phyloP scores from a whole-genome alignment of 768 basidiomycete species.

The Tremella yokohamensis region DNA sequence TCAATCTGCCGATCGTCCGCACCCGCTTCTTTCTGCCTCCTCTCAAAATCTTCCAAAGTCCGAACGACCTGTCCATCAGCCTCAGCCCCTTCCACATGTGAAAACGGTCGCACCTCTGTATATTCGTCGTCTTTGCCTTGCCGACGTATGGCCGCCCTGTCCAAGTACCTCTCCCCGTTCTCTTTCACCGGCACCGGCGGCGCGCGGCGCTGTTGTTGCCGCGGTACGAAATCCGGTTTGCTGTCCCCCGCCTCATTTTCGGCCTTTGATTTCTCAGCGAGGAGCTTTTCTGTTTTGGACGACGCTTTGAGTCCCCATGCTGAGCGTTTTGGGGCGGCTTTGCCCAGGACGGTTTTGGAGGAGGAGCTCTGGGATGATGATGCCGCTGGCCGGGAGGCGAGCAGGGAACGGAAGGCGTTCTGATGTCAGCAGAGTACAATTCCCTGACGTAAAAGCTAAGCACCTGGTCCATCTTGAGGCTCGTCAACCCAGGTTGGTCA shows the following conservation, averaged over 20 bases:
- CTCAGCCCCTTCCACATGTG: background rate
- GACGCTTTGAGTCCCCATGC: constrained; percentile 4
- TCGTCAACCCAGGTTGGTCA: too few relatives aligned
- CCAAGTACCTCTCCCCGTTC: constrained; percentile 44
- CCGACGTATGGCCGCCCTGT: constrained; percentile 48
- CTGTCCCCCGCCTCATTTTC: constrained; percentile 21
- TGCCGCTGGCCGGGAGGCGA: background rate
- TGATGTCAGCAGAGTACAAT: background rate
- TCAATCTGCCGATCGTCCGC: constrained; percentile 65
- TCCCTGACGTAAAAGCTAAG: too few relatives aligned
- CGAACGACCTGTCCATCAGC: constrained; percentile 63
- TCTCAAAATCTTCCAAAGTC: constrained; percentile 76
- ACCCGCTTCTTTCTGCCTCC: constrained; percentile 57
- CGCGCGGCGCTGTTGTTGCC: constrained; percentile 33
- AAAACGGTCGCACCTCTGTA: constrained; percentile 24
- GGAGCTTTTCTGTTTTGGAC: background rate
- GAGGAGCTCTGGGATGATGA: background rate
- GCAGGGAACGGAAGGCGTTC: constrained; percentile 1
- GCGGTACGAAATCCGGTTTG: constrained; percentile 34
- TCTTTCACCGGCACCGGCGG: constrained; percentile 18
- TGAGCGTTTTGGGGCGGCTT: background rate
- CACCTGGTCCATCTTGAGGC: too few relatives aligned
- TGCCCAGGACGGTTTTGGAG: background rate
- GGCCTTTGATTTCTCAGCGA: constrained; percentile 4
- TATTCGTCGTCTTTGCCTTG: constrained; percentile 47